Base-by-base conservation (phyloP, 495 filamentous ascomycete genomes). In the Ramalina intermedia region DNA sequence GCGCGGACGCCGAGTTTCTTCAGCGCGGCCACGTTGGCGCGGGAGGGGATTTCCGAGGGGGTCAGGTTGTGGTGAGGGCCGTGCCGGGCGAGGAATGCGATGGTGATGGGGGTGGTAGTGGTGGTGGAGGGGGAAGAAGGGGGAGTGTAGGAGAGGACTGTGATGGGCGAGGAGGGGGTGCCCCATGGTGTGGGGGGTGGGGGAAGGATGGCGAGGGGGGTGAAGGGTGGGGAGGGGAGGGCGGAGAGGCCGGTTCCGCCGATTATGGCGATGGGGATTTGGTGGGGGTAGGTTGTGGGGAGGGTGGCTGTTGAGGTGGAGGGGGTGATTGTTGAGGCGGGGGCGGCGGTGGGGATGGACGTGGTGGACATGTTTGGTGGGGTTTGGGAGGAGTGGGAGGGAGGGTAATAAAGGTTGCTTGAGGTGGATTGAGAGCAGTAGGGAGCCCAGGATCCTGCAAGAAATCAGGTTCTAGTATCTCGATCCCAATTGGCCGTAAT, bases 1-100 rank as follows among this genome's bases (percentile, higher is more conserved):
- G 76, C 81, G 55, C 85, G 80, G 23, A 96, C 91, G 56, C 91
- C 91, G 55, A 99, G 67, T 55, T 74, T 79, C 52, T 93, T 84
- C 38, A 96, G 73, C 35, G 91, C 93, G 38, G 91, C 91, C 58
- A 99, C 89, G 71, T 96, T 99, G 65, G 91, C 91, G 49, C 86
- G 85, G 46, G 74, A 74, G 41, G 86, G 85, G 16, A 96, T 82
- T 66, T 99, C 91, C 55, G 95, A 88, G 0, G 91, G 91, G 1
- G 87, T 88, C 37, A 85, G 72, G 63, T 94, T 75, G 69, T 98
- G 91, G 74, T 89, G 76, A 18, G 68, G 55, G 54, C 91, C 91
- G 67, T 98, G 91, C 23, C 91, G 85, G 47, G 88, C 85, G 55
- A 98, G 75, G 73, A 98, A 98, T 40, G 93, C 91, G 49, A 98